Evolutionary conservation across 139 green algal species (phyloP), one percentile per base, ranked within the genome.

Genomic region (Raphidocelis subcapitata): DNA sequence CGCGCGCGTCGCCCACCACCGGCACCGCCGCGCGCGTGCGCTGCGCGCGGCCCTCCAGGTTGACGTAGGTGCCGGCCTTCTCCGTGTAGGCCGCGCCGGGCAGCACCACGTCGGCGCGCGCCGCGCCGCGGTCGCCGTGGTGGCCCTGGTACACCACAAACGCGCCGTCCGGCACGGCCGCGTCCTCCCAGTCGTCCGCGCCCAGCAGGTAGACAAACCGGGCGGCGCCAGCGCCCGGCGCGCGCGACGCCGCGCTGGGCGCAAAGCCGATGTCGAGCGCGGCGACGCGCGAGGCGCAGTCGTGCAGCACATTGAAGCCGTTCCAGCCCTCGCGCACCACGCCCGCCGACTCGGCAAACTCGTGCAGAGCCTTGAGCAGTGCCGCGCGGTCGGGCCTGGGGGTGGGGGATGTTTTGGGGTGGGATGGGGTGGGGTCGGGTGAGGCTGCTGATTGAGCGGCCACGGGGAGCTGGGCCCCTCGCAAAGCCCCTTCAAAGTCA

Each of bases 141-240:
- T 97, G 91, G 23, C 95, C 95, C 88, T 96, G 89, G 87, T 99
- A 99, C 18, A 99, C 79, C 24, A 99, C 96, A 84, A 98, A 98
- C 0, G 94, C 94, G 59, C 82, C 87, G 20, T 71, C 68, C 0
- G 95, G 93, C 60, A 99, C 89, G 26, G 93, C 88, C 0, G 71
- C 81, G 14, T 90, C 82, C 16, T 75, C 64, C 55, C 79, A 94
- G 77, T 98, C 91, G 69, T 99, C 95, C 2, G 94, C 88, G 36
- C 90, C 91, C 66, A 99, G 86, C 67, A 98, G 87, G 82, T 91
- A 98, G 33, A 99, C 94, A 52, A 98, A 62, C 89, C 97, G 96
- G 60, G 89, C 71, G 1, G 83, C 61, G 10, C 73, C 68, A 26
- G 69, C 61, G 65, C 65, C 10, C 41, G 41, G 41, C 8, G 41